phyloP scores from a whole-genome alignment of 768 basidiomycete species.

The Kwoniella sp. region DNA sequence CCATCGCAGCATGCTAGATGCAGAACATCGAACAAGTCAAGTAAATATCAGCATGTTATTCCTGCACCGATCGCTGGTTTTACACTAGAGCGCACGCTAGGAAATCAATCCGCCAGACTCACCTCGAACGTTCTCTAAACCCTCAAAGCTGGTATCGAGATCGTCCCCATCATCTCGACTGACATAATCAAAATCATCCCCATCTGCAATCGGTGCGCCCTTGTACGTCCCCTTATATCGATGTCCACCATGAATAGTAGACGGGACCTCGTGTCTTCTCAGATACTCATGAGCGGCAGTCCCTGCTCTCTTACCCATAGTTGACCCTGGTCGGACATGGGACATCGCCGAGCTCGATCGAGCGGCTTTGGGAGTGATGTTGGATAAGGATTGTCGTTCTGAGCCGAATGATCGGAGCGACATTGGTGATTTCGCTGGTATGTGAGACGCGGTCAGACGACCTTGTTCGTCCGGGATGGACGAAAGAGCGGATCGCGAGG shows the following conservation, averaged over 20 bases:
- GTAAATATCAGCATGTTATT: not conserved
- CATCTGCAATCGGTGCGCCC: constrained; percentile 35
- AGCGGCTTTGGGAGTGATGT: constrained; percentile 36
- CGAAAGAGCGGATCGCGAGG: constrained; percentile 22
- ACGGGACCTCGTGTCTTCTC: constrained; percentile 60
- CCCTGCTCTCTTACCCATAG: constrained; percentile 77
- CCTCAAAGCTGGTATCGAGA: constrained; percentile 75
- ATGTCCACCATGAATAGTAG: constrained; percentile 43
- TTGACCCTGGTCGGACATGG: constrained; percentile 33
- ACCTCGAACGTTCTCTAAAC: constrained; percentile 88
- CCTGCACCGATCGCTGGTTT: too few species aligned
- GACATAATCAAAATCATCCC: constrained; percentile 47
- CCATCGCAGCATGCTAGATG: constrained; percentile 52
- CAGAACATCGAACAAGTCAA: not conserved
- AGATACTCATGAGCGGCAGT: constrained; percentile 92
- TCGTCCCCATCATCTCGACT: constrained; percentile 52
- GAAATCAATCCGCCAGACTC: too few species aligned
- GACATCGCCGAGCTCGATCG: constrained; percentile 28
- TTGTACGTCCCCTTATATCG: constrained; percentile 46
- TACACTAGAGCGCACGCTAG: too few species aligned
- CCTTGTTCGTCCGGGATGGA: constrained; percentile 42
- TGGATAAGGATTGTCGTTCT: constrained; percentile 35
- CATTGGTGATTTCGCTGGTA: constrained; percentile 35
- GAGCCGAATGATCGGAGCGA: constrained; percentile 34
- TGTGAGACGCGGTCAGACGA: constrained; percentile 19